Evolutionary conservation across 2,329 filamentous ascomycete species (phyloP).

Genomic region (Botryosphaeria agaves): DNA sequence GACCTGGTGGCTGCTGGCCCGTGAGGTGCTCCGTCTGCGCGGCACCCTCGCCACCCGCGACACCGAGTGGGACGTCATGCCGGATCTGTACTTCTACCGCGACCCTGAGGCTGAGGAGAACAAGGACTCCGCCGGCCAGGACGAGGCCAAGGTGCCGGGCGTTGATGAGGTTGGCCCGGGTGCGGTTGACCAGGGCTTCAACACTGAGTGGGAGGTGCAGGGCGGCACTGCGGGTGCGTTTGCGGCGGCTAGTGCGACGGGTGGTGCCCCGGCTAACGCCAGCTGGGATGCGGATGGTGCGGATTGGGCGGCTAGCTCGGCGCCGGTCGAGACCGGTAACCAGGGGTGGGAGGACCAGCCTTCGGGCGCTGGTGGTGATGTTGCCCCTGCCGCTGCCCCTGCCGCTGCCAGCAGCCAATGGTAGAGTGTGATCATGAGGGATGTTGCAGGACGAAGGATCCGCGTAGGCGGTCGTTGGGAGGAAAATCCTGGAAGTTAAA

Average conservation of each 20-base stretch:
- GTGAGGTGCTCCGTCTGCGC: constrained; percentile 97
- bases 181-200: constrained; percentile 66
- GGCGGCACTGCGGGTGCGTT: constrained; percentile 48
- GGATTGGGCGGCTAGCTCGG: constrained; percentile 50
- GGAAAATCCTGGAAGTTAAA: too few species aligned
- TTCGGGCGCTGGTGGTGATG: too few species aligned
- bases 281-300: constrained; percentile 46
- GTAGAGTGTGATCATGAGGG: constrained; percentile 17
- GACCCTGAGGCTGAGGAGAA: constrained; percentile 99
- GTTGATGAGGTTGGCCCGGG: constrained; percentile 69
- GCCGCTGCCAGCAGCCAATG: constrained; percentile 19
- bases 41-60: constrained; percentile 94
- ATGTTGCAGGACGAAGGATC: constrained; percentile 3
- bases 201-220: constrained; percentile 73
- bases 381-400: constrained; percentile 15
- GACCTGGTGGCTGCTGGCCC: constrained; percentile 98
- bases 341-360: constrained; percentile 35
- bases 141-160: constrained; percentile 71
- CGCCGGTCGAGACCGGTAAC: constrained; percentile 25
- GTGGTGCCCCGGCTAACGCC: constrained; percentile 41
- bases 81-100: constrained; percentile 99
- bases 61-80: constrained; percentile 97
- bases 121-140: constrained; percentile 69
- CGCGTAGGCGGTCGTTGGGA: constrained; percentile 5
- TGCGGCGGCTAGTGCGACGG: constrained; percentile 39